A percentile compares a stretch with the other conserved stretches of the same genome.
Evolutionary conservation across 2,329 filamentous ascomycete genomes (phyloP).

Genomic region (Endoconidiophora laricicola): DNA sequence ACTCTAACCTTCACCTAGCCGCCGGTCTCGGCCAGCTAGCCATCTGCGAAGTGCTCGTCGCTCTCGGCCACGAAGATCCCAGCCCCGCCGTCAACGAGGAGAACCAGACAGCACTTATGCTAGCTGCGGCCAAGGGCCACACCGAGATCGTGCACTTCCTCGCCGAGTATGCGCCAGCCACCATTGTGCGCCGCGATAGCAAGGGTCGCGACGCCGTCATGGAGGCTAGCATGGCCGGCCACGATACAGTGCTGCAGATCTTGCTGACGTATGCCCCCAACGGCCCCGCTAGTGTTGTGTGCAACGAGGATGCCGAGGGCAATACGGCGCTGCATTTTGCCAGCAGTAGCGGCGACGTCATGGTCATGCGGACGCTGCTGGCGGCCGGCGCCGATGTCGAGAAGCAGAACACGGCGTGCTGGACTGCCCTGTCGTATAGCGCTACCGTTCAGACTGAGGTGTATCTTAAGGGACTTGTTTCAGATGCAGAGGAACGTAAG

Average conservation of each 20-base stretch:
- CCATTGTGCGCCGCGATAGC: conserved; percentile 48
- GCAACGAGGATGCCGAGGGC: conserved; percentile 49
- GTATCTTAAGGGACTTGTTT: conserved; percentile 62
- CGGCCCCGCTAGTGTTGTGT: conserved; percentile 36
- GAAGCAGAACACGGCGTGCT: conserved; percentile 57
- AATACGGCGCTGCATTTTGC: conserved; percentile 82
- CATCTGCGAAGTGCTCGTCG: conserved; percentile 53
- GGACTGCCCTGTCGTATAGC: conserved; percentile 72
- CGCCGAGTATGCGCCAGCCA: conserved; percentile 43
- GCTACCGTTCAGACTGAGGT: conserved; percentile 70
- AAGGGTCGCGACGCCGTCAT: conserved; percentile 57
- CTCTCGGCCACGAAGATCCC: conserved; percentile 57
- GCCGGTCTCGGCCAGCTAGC: conserved; percentile 53
- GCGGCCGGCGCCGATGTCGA: conserved; percentile 62
- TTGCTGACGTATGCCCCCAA: conserved; percentile 43
- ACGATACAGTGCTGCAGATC: conserved; percentile 49
- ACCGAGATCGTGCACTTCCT: conserved; percentile 59
- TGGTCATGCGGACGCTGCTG: conserved; percentile 60
- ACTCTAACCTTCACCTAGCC: conserved; percentile 71
- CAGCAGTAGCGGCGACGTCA: conserved; percentile 62
- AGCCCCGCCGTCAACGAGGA: conserved; percentile 63
- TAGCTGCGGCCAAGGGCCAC: conserved; percentile 53
- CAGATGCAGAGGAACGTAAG: conserved; percentile 43
- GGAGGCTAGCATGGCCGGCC: conserved; percentile 42
- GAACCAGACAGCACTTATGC: conserved; percentile 67